Evolutionary conservation across 2,329 filamentous ascomycete species (phyloP).

Genomic region (Pseudocercospora cruenta): DNA sequence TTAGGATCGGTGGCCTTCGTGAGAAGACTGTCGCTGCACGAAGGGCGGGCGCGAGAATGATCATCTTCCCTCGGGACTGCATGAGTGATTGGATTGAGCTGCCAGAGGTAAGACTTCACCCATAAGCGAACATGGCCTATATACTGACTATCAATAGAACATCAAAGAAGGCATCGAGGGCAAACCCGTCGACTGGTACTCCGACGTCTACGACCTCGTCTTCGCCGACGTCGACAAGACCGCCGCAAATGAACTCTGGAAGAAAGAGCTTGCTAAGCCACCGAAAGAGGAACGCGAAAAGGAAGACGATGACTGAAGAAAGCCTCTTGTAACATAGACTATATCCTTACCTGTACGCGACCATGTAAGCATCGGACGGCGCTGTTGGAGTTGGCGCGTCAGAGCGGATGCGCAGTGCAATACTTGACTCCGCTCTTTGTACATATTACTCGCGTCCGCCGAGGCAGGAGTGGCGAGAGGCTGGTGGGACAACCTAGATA

Average conservation of each 20-base stretch:
- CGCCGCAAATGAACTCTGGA: conserved; percentile 73
- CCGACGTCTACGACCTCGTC: conserved; percentile 87
- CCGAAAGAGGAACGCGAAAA: conserved; percentile 53
- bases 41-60: conserved; percentile 85
- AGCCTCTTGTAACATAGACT: not conserved
- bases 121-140: too few relatives aligned
- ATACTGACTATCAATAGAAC: conserved; percentile 64
- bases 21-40: conserved; percentile 98
- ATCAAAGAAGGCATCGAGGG: conserved; percentile 97
- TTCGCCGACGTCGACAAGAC: conserved; percentile 80
- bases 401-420: not conserved
- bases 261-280: conserved; percentile 62
- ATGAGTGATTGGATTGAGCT: conserved; percentile 96
- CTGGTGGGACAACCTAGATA: not conserved
- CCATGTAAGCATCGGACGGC: conserved; percentile 1
- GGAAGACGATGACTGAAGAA: conserved; percentile 26
- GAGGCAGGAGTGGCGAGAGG: not conserved
- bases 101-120: conserved; percentile 86
- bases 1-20: conserved; percentile 88
- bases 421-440: not conserved
- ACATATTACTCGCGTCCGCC: not conserved
- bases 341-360: not conserved
- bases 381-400: not conserved
- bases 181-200: conserved; percentile 89
- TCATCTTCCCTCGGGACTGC: conserved; percentile 95